Base-by-base conservation (phyloP, 768 basidiomycete genomes). In the Calvatia gigantea region DNA sequence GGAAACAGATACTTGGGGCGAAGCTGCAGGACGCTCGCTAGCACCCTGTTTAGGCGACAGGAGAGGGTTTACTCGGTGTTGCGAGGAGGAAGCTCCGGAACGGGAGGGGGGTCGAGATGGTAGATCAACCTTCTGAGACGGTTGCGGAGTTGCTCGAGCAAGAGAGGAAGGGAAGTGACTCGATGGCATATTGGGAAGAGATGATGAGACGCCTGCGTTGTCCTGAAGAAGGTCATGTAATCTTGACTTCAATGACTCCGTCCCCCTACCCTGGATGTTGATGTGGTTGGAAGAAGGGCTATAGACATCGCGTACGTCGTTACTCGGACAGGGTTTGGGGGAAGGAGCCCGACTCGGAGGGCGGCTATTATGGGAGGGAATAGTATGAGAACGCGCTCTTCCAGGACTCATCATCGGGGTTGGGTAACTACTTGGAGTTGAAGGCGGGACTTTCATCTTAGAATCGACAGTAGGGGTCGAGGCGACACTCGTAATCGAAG, bases 211-310 rank as follows among this genome's bases (percentile, higher is more conserved):
- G 41, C 66, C 60, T 15, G 75, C 67, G 50, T 77, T 76, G 44
- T 70, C 58, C 23, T 61, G 72, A 11, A 84, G 73, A 8, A 84
- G 67, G 56, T 80, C 78, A 28, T 78, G 69, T 6, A 85, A 65
- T 56, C 77, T 74, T 33, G 66, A 66, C 31, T 71, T 69, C 39
- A 73, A 61, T 42, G 61, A 64, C 42, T 71, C 64, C 39, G 64
- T 62, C 61, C 72, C 67, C 43, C 66, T 64, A 31, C 60, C 55
- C 35, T 62, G 61, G 58, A 51, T 62, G 61, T 61, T 67, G 42
- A 43, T 15, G 59, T 51, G 61, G 46, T 37, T 55, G 62, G 50
- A 48, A 39, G 38, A 56, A 31, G 42, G 58, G 41, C 46, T 61
- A 15, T 47, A 45, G 43, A 51, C 33, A 37, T 44, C 19, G n/a